Conservation (phyloP, 2,329 filamentous ascomycete genomes). For the Talaromyces sp. region DNA sequence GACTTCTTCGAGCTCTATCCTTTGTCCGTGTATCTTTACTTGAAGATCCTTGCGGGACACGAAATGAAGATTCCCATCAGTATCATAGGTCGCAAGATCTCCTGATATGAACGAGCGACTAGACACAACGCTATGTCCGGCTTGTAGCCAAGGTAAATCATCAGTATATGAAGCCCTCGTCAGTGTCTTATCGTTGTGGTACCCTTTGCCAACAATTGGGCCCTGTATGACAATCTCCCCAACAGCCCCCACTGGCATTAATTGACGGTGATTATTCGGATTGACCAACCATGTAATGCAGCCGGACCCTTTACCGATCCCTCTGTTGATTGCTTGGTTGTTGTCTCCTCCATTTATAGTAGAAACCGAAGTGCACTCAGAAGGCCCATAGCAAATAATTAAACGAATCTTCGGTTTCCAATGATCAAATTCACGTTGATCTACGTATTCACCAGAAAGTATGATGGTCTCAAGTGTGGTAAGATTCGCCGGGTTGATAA, state of each 20-base stretch:
- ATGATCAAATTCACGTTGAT: constrained; percentile 36
- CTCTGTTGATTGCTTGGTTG: constrained; percentile 18
- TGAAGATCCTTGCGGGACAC: constrained; percentile 37
- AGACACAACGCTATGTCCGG: not conserved
- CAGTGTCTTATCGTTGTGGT: constrained; percentile 40
- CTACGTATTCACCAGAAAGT: constrained; percentile 38
- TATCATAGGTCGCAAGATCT: constrained; percentile 34
- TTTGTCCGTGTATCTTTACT: constrained; percentile 43
- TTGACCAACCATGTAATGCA: constrained; percentile 41
- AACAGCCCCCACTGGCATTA: constrained; percentile 44
- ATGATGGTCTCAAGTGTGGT: constrained; percentile 33
- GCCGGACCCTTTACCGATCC: constrained; percentile 9
- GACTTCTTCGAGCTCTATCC: constrained; percentile 42
- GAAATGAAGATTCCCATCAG: constrained; percentile 33
- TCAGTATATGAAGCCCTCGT: constrained; percentile 36
- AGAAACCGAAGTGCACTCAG: constrained; percentile 36
- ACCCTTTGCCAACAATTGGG: constrained; percentile 42
- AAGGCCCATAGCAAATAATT: constrained; percentile 44
- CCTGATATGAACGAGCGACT: not conserved
- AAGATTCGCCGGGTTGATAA: constrained; percentile 34
- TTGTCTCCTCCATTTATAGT: constrained; percentile 28
- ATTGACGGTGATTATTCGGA: constrained; percentile 32
- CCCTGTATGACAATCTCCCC: constrained; percentile 51
- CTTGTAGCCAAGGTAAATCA: constrained; percentile 34
- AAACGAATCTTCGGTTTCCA: constrained; percentile 42